Evolutionary conservation across 495 filamentous ascomycete genomes (phyloP).

Genomic region (Tetracladium setigerum): DNA sequence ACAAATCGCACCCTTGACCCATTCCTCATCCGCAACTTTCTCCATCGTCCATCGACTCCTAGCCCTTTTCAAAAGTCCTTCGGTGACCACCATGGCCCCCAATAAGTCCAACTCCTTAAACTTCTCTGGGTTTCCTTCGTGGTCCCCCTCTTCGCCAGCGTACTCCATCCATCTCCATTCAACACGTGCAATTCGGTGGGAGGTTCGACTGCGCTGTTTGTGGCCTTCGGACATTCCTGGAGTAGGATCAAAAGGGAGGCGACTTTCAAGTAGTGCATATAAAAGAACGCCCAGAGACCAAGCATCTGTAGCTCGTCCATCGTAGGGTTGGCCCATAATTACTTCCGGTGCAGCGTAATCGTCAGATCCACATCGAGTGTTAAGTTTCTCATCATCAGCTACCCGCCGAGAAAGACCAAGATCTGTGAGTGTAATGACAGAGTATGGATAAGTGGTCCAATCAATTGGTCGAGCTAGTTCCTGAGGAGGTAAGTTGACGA

Average conservation of each 20-base stretch:
- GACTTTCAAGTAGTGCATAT: constrained; percentile 86
- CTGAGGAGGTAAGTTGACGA: constrained; percentile 69
- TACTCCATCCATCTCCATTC: constrained; percentile 93
- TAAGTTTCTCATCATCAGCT: constrained; percentile 68
- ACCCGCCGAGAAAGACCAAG: constrained; percentile 84
- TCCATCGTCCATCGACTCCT: constrained; percentile 65
- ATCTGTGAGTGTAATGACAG: constrained; percentile 84
- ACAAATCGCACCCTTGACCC: constrained; percentile 67
- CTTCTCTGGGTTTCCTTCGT: constrained; percentile 37
- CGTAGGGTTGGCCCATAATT: constrained; percentile 89
- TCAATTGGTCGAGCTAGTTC: constrained; percentile 40
- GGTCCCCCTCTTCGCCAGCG: constrained; percentile 64
- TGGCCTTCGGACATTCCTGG: constrained; percentile 66
- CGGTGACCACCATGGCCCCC: constrained; percentile 72
- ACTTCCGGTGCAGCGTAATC: constrained; percentile 97
- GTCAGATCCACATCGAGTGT: constrained; percentile 88
- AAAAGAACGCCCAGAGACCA: constrained; percentile 93
- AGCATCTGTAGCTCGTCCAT: constrained; percentile 85
- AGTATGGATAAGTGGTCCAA: constrained; percentile 66
- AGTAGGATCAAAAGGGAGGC: constrained; percentile 84
- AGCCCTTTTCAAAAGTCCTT: constrained; percentile 73
- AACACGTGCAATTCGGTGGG: constrained; percentile 86
- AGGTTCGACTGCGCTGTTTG: constrained; percentile 65
- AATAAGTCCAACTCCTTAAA: constrained; percentile 54
- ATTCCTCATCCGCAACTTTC: constrained; percentile 61